A percentile compares a stretch with the other conserved stretches of the same genome.
Evolutionary conservation across 768 basidiomycete species (phyloP).

Genomic region (Leccinum subgranulosum): DNA sequence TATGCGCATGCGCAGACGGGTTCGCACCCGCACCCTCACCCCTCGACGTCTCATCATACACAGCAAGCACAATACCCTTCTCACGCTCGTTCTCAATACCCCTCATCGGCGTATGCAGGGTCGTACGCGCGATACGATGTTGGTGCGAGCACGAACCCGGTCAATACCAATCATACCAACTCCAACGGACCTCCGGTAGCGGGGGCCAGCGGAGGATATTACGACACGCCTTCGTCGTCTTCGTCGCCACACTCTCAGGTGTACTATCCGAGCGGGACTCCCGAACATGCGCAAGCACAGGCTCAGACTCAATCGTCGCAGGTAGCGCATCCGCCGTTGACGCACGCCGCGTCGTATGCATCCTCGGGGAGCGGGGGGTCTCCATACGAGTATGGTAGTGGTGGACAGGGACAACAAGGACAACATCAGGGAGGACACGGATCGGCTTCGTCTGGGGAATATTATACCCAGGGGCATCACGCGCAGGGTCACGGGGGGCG

Average conservation of each 20-base stretch:
- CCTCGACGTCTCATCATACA: constrained; percentile 18
- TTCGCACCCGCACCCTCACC: constrained; percentile 21
- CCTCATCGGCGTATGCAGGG: constrained; percentile 22
- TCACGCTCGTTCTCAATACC: constrained; percentile 25
- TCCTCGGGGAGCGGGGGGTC: constrained; percentile 24
- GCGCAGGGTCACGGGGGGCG: constrained; percentile 11
- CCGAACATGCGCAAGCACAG: constrained; percentile 7
- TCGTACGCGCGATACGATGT: constrained; percentile 29
- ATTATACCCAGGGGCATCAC: constrained; percentile 19
- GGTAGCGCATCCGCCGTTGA: constrained; percentile 13
- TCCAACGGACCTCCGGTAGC: constrained; percentile 8
- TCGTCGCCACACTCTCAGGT: constrained; percentile 18
- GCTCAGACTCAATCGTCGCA: constrained; percentile 16
- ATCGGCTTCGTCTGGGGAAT: constrained; percentile 21
- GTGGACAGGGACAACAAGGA: constrained; percentile 12
- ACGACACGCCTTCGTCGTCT: constrained; percentile 22
- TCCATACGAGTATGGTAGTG: constrained; percentile 21
- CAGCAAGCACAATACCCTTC: constrained; percentile 26
- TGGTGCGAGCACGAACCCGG: constrained; percentile 22
- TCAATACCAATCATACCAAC: constrained; percentile 5
- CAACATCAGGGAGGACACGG: constrained; percentile 8
- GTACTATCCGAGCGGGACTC: constrained; percentile 21
- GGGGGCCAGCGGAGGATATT: constrained; percentile 20
- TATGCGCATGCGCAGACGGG: constrained; percentile 20
- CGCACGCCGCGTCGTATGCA: constrained; percentile 21